Evolutionary conservation across 208 protist species (phyloP), one percentile per base, ranked within the genome.

Genomic region (Leishmania turanica): DNA sequence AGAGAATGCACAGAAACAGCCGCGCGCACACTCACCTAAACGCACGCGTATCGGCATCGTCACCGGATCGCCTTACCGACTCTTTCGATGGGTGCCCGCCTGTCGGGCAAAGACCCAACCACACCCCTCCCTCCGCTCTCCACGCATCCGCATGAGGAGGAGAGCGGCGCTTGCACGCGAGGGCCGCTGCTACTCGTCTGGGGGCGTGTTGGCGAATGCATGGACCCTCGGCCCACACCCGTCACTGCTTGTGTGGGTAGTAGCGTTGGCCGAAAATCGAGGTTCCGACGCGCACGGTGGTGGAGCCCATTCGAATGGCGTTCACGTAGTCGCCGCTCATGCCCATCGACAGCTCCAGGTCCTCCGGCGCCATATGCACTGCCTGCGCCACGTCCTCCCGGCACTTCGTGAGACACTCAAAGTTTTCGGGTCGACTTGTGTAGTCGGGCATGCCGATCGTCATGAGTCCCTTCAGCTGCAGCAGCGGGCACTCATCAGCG

Each of bases 261-360:
- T 93, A 91, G 72, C 99, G 95, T 19, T 86, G 68, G 19, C 99
- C 99, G 91, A 99, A 99, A 56, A 99, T 96, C 40, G 88, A 85
- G 31, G 86, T 92, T 9, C 99, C 99, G 13, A 99, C 96, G 47
- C 99, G 91, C 27, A 99, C 98, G 64, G 90, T 96, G 7, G 97
- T 99, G 71, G 93, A 89, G 11, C 99, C 99, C 89, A 96, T 93
- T 64, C 89, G 74, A 75, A 99, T 99, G 2, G 99, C 99, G 53
- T 95, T 89, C 60, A 97, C 87, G 84, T 94, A 99, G 84, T 99
- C 99, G 34, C 88, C 85, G 60, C 91, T 98, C 98, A 99, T 99
- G 64, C 99, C 99, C 98, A 99, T 99, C 72, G 93, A 98, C 19
- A 99, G 88, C 73, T 94, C 90, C 27, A 99, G 81, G 6, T 84